Evolutionary conservation across 2,329 filamentous ascomycete species (phyloP).

Genomic region (Colletotrichum scovillei): DNA sequence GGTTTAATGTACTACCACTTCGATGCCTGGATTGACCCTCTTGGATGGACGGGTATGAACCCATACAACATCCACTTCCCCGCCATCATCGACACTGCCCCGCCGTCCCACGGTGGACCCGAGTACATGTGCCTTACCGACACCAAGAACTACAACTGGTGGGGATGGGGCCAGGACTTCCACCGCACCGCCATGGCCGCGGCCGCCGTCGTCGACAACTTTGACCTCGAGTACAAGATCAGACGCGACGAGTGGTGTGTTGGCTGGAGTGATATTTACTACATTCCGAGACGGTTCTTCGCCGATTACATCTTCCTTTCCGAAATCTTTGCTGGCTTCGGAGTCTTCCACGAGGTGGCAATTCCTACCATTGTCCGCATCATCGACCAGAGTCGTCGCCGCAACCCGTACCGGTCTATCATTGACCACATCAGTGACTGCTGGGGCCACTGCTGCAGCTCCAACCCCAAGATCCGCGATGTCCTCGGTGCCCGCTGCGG

Average conservation of each 20-base stretch:
- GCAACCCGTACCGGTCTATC: conserved; percentile 31
- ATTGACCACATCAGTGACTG: conserved; percentile 37
- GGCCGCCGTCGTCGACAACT: conserved; percentile 31
- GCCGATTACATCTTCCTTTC: conserved; percentile 45
- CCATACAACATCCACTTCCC: conserved; percentile 44
- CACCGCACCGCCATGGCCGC: conserved; percentile 37
- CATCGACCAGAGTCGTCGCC: conserved; percentile 42
- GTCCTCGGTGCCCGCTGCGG: conserved; percentile 36
- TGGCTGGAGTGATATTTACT: conserved; percentile 49
- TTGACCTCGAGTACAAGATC: conserved; percentile 39
- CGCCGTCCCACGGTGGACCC: conserved; percentile 36
- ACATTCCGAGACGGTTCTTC: conserved; percentile 46
- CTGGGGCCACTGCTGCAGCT: conserved; percentile 38
- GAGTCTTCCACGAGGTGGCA: conserved; percentile 46
- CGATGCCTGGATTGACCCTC: conserved; percentile 47
- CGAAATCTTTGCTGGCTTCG: conserved; percentile 39
- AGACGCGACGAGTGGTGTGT: conserved; percentile 42
- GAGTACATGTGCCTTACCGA: conserved; percentile 39
- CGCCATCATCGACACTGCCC: conserved; percentile 36
- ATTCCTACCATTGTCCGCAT: conserved; percentile 47
- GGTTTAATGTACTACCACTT: conserved; percentile 47
- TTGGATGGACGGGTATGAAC: conserved; percentile 42
- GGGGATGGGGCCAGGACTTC: conserved; percentile 37
- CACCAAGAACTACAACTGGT: conserved; percentile 38
- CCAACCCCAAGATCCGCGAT: conserved; percentile 34